Percentiles rank a stretch among this genome's conserved stretches.
These are phyloP conservation scores for Saturnispora gosingensis DNA, from an alignment of 805 yeast species.

Conservation along the genomic window DNA sequence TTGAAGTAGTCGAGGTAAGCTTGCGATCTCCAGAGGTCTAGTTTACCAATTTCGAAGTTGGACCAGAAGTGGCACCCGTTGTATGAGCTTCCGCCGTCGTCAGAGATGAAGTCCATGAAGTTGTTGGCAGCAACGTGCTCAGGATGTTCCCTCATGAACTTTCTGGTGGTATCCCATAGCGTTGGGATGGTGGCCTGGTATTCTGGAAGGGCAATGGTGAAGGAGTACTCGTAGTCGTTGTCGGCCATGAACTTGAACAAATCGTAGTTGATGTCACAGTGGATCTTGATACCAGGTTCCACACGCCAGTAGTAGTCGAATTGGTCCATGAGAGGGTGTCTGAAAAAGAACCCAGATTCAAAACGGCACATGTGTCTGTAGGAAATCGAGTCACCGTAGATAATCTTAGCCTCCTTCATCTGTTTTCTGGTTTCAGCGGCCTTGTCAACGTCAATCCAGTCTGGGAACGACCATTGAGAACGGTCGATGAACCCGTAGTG, in stretches of 20 bases:
- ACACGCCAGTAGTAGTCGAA: conserved; percentile 93
- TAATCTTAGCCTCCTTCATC: conserved; percentile 42
- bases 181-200: conserved; percentile 64
- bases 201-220: conserved; percentile 73
- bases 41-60: conserved; percentile 73
- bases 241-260: conserved; percentile 76
- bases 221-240: conserved; percentile 63
- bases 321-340: conserved; percentile 64
- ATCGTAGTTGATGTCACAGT: conserved; percentile 77
- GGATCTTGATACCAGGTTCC: conserved; percentile 75
- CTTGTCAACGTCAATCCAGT: conserved; percentile 63
- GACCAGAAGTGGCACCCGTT: conserved; percentile 90
- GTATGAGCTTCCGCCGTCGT: conserved; percentile 60
- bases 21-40: conserved; percentile 65
- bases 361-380: conserved; percentile 90
- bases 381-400: conserved; percentile 58
- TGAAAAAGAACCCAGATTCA: conserved; percentile 83
- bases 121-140: conserved; percentile 51
- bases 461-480: conserved; percentile 84
- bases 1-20: conserved; percentile 68
- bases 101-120: conserved; percentile 59
- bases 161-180: conserved; percentile 62
- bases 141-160: conserved; percentile 52
- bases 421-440: conserved; percentile 49
- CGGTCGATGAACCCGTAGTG: conserved; percentile 73